Conservation (phyloP, 2,329 filamentous ascomycete species). For the Teratosphaeriaceae sp. region DNA sequence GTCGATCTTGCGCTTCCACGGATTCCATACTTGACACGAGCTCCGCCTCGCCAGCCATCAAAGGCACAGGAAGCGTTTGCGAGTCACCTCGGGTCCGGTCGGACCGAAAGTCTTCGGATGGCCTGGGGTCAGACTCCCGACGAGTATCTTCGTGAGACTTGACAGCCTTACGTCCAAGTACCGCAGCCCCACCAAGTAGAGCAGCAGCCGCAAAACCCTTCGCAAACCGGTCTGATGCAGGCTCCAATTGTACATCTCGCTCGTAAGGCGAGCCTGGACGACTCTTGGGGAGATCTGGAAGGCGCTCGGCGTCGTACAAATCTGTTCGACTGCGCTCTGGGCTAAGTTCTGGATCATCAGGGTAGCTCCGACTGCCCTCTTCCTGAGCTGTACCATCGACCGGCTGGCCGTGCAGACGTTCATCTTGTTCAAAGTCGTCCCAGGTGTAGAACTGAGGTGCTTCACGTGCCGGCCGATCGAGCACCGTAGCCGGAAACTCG, state of each 20-base stretch:
- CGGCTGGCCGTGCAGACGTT: conserved; percentile 20
- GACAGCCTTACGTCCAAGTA: conserved; percentile 1
- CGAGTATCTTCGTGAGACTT: neutral
- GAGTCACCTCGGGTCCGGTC: too few relatives aligned
- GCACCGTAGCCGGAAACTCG: conserved; percentile 33
- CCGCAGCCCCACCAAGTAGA: conserved; percentile 22
- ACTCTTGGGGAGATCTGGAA: conserved; percentile 2
- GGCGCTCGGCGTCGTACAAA: neutral
- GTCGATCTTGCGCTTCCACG: too few relatives aligned
- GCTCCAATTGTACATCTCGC: conserved; percentile 11
- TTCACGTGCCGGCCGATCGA: conserved; percentile 14
- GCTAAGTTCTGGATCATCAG: too few relatives aligned
- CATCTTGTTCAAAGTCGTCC: conserved; percentile 30
- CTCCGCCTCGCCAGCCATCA: too few relatives aligned
- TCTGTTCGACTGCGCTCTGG: neutral
- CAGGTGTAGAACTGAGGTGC: conserved; percentile 33
- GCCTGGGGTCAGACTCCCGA: conserved; percentile 6
- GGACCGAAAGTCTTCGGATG: too few relatives aligned
- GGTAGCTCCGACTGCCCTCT: too few relatives aligned
- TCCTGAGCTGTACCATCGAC: neutral
- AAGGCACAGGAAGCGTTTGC: too few relatives aligned
- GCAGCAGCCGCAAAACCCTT: conserved; percentile 20
- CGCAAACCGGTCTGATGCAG: conserved; percentile 1
- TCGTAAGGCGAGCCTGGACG: conserved; percentile 2
- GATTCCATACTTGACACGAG: too few relatives aligned